Conservation (phyloP, 169 alveolate species). For the Plasmodium blacklocki region DNA sequence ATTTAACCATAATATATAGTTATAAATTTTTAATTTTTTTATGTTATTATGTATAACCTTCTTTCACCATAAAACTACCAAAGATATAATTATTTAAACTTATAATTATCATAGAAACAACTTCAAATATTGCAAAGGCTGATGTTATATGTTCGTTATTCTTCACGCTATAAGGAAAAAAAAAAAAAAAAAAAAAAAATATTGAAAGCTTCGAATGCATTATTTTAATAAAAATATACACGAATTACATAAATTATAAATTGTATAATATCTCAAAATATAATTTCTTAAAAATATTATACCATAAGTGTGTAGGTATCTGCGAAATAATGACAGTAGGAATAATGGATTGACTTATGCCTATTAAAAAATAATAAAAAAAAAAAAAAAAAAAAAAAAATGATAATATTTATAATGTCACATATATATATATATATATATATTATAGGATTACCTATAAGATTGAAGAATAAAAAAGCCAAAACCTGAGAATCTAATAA, state of each 20-base stretch:
- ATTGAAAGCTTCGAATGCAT: background rate
- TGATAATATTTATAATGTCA: background rate
- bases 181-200: background rate
- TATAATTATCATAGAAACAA: slow-evolving; percentile 64
- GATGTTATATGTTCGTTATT: slow-evolving; percentile 62
- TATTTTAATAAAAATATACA: background rate
- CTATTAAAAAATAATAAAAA: slow-evolving; percentile 16
- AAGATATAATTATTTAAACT: slow-evolving; percentile 66
- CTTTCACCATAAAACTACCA: slow-evolving; percentile 51
- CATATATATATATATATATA: slow-evolving; percentile 2
- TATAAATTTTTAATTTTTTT: background rate
- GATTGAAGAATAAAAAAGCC: slow-evolving; percentile 65
- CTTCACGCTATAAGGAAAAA: slow-evolving; percentile 34
- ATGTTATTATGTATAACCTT: slow-evolving; percentile 10
- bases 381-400: background rate
- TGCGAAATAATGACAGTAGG: slow-evolving; percentile 76
- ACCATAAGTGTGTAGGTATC: slow-evolving; percentile 74
- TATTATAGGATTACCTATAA: slow-evolving; percentile 31
- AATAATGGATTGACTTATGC: slow-evolving; percentile 72
- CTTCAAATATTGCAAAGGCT: slow-evolving; percentile 74
- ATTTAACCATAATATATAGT: background rate
- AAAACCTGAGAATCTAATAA: slow-evolving; percentile 56
- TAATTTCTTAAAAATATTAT: background rate
- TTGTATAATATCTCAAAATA: background rate
- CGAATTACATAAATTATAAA: background rate